Evolutionary conservation across 2,329 filamentous ascomycete genomes (phyloP), one percentile per base, ranked within the genome.

Genomic region (Aspergillus vadensis): DNA sequence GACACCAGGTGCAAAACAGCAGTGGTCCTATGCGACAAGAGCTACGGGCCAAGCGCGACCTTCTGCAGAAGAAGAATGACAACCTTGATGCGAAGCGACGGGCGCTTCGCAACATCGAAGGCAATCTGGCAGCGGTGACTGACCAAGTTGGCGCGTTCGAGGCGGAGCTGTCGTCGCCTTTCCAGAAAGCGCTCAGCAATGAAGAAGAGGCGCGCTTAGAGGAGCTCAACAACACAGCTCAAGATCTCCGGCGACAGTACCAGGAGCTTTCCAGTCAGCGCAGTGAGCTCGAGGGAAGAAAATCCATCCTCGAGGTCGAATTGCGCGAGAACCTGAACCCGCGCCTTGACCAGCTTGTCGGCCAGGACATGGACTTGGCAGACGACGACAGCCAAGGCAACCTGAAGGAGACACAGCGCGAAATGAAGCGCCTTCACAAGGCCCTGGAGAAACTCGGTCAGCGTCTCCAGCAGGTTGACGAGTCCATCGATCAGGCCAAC

Each of bases 261-360:
- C 89, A 90, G 53, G 88, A 91, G 58, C 76, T 92, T 49, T 92
- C 90, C 70, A 86, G 84, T 58, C 83, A 86, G 60, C 88, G 93
- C 36, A 86, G 91, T 65, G 89, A 92, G 59, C 82, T 96, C 1
- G 92, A 97, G 76, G 86, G 84, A 25, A 86, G 87, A 57, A 98
- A 97, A 79, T 88, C 89, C 56, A 86, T 91, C 39, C 83, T 98
- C 27, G 94, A 99, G 74, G 86, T 91, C 36, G 91, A 96, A 70
- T 80, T 99, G 51, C 88, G 90, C n/a, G 91, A 96, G 70, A 96
- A 97, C 69, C 82, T 99, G 47, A 88, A 90, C 70, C 89, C 92
- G 68, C 91, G 90, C 66, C 85, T 98, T 32, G 93, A 97, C 68
- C 91, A 97, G 74, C 85, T 99, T 57, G 89, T 90, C 65, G 86